Evolutionary conservation across 495 filamentous ascomycete genomes (phyloP), one percentile per base, ranked within the genome.

Genomic region (Margaritispora aquatica): DNA sequence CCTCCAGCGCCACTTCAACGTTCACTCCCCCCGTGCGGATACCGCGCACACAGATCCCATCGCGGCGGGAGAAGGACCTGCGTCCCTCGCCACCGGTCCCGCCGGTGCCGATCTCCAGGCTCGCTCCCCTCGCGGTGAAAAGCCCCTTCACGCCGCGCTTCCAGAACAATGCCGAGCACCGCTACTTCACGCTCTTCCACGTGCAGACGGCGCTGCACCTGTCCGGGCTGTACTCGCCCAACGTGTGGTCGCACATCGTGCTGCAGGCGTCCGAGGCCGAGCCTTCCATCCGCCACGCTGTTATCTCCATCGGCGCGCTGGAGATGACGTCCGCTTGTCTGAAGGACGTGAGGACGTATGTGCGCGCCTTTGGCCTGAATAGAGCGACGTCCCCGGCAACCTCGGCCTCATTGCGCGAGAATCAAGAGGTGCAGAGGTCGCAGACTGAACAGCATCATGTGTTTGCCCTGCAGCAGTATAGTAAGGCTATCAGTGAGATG

Each of bases 401-500:
- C 11, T 21, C 9, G 36, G 11, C 5, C n/a, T 10, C 20, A 1
- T 52, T 23, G 31, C 11, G 24, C 38, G 19, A n/a, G 8, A 27
- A n/a, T 23, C 15, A 7, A n/a, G n/a, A n/a, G n/a, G n/a, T n/a
- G n/a, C n/a, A n/a, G n/a, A 51, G 11, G 20, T 26, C 50, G 1
- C 17, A 52, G 5, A 52, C 27, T 11, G 50, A 52, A 23, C 19
- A 47, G 34, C 54, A 55, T 26, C 54, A 44, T 46, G 10, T 46
- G 21, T 46, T 55, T 55, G 31, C 54, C 13, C 1, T 46, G n/a
- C 20, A 55, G n/a, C 34, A 55, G 21, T 46, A 44, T 19, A 44
- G 22, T 26, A 15, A 44, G 27, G 59, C 59, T 15, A 61, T 61
- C 10, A 21, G 52, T 19, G 41, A 55, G 31, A 55, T 61, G 59